A percentile compares a stretch with the other conserved stretches of the same genome.
Evolutionary conservation across 208 protist genomes (phyloP).

Genomic region (Trypanosomatidae sp.): DNA sequence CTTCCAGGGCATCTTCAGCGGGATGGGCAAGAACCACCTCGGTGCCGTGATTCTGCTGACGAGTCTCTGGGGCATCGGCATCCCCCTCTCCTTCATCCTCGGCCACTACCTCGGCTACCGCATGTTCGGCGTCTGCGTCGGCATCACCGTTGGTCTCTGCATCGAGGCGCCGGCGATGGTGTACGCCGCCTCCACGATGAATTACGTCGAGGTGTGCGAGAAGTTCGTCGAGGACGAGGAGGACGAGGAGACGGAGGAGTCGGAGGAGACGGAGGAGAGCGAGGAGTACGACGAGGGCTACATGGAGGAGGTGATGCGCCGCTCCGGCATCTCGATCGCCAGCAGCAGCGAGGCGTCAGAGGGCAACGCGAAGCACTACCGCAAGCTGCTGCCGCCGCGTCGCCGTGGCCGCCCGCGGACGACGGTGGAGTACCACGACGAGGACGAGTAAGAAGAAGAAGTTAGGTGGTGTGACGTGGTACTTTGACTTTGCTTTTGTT

Average conservation of each 20-base stretch:
- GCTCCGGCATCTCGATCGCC: constrained; percentile 70
- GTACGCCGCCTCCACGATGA: constrained; percentile 45
- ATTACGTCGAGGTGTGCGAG: constrained; percentile 70
- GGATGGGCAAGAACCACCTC: constrained; percentile 74
- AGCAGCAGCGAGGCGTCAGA: constrained; percentile 30
- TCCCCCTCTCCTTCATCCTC: too few relatives aligned
- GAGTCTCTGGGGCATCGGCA: too few relatives aligned
- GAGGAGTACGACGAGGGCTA: constrained; percentile 60
- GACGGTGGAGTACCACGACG: constrained; percentile 34
- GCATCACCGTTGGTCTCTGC: constrained; percentile 76
- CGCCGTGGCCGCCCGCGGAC: constrained; percentile 27
- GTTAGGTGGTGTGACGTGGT: too few relatives aligned
- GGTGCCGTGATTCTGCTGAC: constrained; percentile 73
- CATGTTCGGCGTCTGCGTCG: constrained; percentile 72
- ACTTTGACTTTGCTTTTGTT: too few relatives aligned
- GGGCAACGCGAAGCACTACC: constrained; percentile 43
- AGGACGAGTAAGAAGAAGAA: constrained; percentile 35
- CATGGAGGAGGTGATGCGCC: constrained; percentile 74
- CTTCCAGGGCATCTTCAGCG: constrained; percentile 88
- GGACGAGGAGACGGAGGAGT: constrained; percentile 51
- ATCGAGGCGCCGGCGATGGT: constrained; percentile 84
- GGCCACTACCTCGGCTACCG: constrained; percentile 50
- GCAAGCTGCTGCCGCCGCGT: constrained; percentile 43
- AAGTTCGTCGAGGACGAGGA: constrained; percentile 60
- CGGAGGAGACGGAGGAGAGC: constrained; percentile 47